These are phyloP conservation scores for Aspergillus novofumigatus DNA, from an alignment of 2,329 filamentous ascomycete species.

Conservation along the genomic window DNA sequence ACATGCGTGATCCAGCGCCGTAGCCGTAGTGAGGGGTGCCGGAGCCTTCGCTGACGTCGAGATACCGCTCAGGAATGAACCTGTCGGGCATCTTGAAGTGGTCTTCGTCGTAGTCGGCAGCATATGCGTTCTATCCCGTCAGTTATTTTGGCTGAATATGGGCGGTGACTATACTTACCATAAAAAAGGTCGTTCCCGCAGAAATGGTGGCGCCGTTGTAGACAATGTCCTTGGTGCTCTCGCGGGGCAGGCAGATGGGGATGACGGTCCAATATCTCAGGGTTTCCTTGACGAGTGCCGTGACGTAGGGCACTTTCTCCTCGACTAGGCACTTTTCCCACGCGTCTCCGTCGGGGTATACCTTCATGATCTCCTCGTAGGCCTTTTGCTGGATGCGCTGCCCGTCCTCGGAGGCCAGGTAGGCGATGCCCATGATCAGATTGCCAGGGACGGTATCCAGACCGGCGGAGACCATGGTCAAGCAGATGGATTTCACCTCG, in stretches of 20 bases:
- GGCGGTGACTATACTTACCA: constrained; percentile 45
- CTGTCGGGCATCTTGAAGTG: constrained; percentile 62
- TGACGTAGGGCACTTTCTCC: constrained; percentile 73
- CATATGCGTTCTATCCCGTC: constrained; percentile 60
- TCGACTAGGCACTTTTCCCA: constrained; percentile 70
- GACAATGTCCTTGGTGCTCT: constrained; percentile 66
- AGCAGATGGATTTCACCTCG: constrained; percentile 74
- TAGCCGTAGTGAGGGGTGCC: constrained; percentile 61
- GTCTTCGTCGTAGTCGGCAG: constrained; percentile 65
- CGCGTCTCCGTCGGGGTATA: constrained; percentile 70
- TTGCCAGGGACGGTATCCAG: constrained; percentile 79
- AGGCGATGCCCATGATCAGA: constrained; percentile 73
- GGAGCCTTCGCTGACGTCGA: constrained; percentile 48
- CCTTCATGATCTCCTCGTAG: constrained; percentile 64
- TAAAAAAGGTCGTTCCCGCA: constrained; percentile 73
- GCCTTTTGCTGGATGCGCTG: constrained; percentile 67
- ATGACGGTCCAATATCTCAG: constrained; percentile 77
- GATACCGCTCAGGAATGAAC: constrained; percentile 69
- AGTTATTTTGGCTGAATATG: background rate
- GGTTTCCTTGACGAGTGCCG: constrained; percentile 73
- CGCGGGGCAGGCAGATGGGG: constrained; percentile 70
- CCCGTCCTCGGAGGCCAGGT: constrained; percentile 64
- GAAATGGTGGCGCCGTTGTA: constrained; percentile 67
- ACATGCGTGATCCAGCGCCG: constrained; percentile 61
- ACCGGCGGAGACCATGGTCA: constrained; percentile 78